These are phyloP conservation scores for Epichloe elymi DNA, from an alignment of 2,329 filamentous ascomycete genomes.

Conservation along the genomic window DNA sequence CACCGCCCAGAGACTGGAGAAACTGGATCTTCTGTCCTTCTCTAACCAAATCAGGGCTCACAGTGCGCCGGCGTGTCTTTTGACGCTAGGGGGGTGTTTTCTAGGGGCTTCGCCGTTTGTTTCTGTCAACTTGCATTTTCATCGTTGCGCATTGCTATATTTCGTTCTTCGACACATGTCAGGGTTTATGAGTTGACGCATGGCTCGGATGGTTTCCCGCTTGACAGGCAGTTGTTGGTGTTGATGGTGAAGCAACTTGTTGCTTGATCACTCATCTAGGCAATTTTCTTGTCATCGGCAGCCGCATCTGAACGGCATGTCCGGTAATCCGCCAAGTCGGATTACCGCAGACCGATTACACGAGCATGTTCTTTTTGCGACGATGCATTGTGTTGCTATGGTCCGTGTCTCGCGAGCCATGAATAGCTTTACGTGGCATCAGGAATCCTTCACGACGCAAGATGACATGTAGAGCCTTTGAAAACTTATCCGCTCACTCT, in stretches of 20 bases:
- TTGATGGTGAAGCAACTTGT: constrained; percentile 1
- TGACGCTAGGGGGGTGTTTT: background rate
- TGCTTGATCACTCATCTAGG: constrained; percentile 3
- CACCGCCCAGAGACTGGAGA: background rate
- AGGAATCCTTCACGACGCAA: background rate
- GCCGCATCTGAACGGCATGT: constrained; percentile 25
- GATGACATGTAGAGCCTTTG: constrained; percentile 2
- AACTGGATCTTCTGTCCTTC: background rate
- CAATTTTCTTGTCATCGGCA: constrained; percentile 9
- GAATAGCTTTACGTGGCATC: background rate
- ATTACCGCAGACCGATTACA: constrained; percentile 5
- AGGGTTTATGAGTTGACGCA: constrained; percentile 19
- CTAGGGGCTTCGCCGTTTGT: constrained; percentile 7
- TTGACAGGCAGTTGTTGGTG: constrained; percentile 8
- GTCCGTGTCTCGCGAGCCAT: background rate
- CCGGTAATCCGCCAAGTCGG: constrained; percentile 19
- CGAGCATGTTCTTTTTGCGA: background rate
- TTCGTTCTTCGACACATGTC: constrained; percentile 29
- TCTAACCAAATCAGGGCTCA: background rate
- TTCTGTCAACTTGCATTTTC: constrained; percentile 11
- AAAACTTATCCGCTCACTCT: background rate
- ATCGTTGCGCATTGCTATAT: constrained; percentile 25
- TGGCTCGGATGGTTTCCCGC: constrained; percentile 25
- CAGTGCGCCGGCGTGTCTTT: background rate
- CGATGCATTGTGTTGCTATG: background rate